These are phyloP conservation scores for Tephrocybe rancida DNA, from an alignment of 768 basidiomycete genomes.

Conservation along the genomic window DNA sequence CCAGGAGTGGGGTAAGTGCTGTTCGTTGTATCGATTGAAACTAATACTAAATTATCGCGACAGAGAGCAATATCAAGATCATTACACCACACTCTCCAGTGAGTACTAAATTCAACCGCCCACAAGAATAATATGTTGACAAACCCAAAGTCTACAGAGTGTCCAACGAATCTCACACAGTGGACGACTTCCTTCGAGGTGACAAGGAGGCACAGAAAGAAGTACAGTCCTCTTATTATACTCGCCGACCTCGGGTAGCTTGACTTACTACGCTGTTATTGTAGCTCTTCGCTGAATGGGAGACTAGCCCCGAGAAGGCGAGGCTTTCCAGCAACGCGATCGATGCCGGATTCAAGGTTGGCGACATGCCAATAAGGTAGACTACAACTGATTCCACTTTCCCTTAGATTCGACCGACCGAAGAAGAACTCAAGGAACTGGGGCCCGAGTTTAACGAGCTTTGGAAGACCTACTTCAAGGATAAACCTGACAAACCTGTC, in stretches of 20 bases:
- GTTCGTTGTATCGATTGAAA: neutral
- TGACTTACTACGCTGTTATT: too few species aligned
- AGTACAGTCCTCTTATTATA: conserved; percentile 31
- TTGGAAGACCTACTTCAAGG: conserved; percentile 74
- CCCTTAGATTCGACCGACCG: conserved; percentile 64
- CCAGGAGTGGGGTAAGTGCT: conserved; percentile 64
- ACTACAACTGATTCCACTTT: too few species aligned
- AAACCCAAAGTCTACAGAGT: conserved; percentile 58
- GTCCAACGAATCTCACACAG: conserved; percentile 61
- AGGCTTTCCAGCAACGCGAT: conserved; percentile 71
- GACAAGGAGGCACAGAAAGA: conserved; percentile 59
- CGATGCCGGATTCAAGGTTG: conserved; percentile 74
- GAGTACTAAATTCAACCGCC: conserved; percentile 16
- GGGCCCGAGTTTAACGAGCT: conserved; percentile 75
- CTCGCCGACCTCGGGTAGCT: conserved; percentile 24
- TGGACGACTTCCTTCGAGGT: conserved; percentile 74
- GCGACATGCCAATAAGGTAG: neutral
- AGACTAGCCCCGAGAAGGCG: conserved; percentile 66
- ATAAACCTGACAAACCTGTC: conserved; percentile 80
- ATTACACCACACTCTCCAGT: conserved; percentile 72
- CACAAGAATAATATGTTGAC: neutral
- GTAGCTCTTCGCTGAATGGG: conserved; percentile 70
- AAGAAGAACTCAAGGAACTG: conserved; percentile 74
- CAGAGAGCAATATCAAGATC: conserved; percentile 74
- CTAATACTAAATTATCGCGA: conserved; percentile 1